Evolutionary conservation across 2,329 filamentous ascomycete species (phyloP), one percentile per base, ranked within the genome.

Genomic region (Fusarium udum): DNA sequence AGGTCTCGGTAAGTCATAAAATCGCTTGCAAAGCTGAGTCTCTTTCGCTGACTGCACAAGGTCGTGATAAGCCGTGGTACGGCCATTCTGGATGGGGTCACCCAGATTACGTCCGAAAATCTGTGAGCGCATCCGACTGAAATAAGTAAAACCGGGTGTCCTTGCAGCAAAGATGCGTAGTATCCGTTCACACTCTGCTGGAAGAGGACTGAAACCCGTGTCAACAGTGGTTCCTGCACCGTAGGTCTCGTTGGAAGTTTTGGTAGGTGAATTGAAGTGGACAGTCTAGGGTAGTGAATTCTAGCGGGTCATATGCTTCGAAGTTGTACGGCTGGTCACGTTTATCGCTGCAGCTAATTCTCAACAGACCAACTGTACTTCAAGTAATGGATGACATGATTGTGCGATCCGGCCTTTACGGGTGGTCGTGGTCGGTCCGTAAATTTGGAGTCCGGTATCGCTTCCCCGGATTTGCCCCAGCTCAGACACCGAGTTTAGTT

Each of bases 181-280:
- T 9, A 61, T 16, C 4, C 48, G 22, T 26, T 37, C 12, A 6
- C 48, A 55, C 6, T 61, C 48, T 13, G 18, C 40, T 2, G 58
- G 37, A n/a, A 56, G 28, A 3, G 48, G 48, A 7, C 18, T 31
- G 18, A 43, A 61, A 4, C 24, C 24, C 4, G 18, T 7, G 15
- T 61, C 58, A 6, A 61, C 37, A 4, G 22, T 26, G 8, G 48
- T 56, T 34, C 58, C 58, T 12, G 48, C 28, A 24, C 58, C 58
- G 7, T 61, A 61, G 7, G 48, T 55, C 4, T 61, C 48, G 4
- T 12, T 11, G 0, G n/a, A 34, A 20, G 14, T 20, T 6, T 11
- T 32, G 31, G 40, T 42, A 11, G 28, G n/a, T 52, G 18, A 24
- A 4, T 34, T 51, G 31, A 13, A 32, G 15, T 13, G 15, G 28